Evolutionary conservation across 176 grass and related monocot species (phyloP).

Genomic region (Coix lacrymajobi): DNA sequence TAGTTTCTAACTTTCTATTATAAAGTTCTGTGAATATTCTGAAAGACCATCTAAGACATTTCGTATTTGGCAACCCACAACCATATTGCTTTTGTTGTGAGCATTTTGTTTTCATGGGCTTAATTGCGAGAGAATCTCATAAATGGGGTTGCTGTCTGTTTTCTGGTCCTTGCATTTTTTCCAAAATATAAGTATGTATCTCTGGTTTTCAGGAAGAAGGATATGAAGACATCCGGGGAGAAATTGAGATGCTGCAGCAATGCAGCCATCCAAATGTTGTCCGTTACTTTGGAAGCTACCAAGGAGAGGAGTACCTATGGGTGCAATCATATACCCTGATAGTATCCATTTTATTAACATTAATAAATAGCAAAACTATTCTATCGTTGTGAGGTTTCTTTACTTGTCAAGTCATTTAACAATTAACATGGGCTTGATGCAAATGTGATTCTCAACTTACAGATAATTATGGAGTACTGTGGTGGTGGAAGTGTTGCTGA

Average conservation of each 20-base stretch:
- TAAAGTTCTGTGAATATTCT: constrained; percentile 9
- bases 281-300: constrained; percentile 96
- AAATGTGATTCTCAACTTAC: constrained; percentile 7
- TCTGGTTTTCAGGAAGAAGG: constrained; percentile 82
- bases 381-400: neutral
- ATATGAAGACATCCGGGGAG: constrained; percentile 93
- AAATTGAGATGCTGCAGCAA: constrained; percentile 99
- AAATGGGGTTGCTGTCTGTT: neutral
- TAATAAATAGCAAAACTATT: neutral
- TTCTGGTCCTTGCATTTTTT: constrained; percentile 16
- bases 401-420: constrained; percentile 15
- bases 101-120: constrained; percentile 8
- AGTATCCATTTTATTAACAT: constrained; percentile 1
- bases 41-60: neutral
- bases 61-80: constrained; percentile 20
- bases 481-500: constrained; percentile 97
- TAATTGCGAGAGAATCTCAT: neutral
- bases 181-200: neutral
- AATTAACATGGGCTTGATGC: constrained; percentile 3
- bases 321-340: constrained; percentile 41
- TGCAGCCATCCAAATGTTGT: constrained; percentile 99
- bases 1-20: constrained; percentile 42
- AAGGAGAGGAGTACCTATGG: constrained; percentile 98
- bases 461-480: constrained; percentile 99
- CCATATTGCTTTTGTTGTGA: constrained; percentile 7